phyloP scores from a whole-genome alignment of 768 basidiomycete genomes.

The Suillus cothurnatus region DNA sequence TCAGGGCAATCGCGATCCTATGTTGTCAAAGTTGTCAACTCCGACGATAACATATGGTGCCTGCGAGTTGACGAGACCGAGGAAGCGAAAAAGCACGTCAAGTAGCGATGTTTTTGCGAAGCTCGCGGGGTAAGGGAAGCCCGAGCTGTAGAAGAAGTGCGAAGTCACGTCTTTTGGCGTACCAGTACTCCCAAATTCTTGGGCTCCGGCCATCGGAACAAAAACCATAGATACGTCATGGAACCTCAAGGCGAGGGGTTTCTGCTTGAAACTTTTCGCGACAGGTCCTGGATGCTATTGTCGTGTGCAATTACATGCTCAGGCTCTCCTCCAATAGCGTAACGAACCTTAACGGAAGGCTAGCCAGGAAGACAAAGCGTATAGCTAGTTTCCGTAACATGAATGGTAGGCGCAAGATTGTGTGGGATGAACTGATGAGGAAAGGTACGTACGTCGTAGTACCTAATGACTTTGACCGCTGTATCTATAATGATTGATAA shows the following conservation, averaged over 20 bases:
- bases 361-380: slow-evolving; percentile 13
- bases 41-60: slow-evolving; percentile 27
- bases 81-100: slow-evolving; percentile 17
- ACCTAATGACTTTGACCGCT: background rate
- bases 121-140: slow-evolving; percentile 21
- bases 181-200: slow-evolving; percentile 19
- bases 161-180: slow-evolving; percentile 28
- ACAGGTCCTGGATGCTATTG: background rate
- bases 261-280: background rate
- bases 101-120: slow-evolving; percentile 2
- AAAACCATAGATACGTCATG: slow-evolving; percentile 25
- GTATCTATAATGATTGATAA: background rate
- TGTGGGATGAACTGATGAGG: background rate
- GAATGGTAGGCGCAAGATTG: background rate
- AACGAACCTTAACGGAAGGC: slow-evolving; percentile 24
- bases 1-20: slow-evolving; percentile 26
- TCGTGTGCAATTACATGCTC: background rate
- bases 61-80: slow-evolving; percentile 21
- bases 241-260: slow-evolving; percentile 11
- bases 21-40: slow-evolving; percentile 20
- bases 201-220: slow-evolving; percentile 26
- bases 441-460: too few relatives aligned
- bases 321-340: slow-evolving; percentile 12
- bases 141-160: slow-evolving; percentile 16
- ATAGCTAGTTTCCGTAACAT: slow-evolving; percentile 14